These are phyloP conservation scores for Begonia peltatifolia DNA, from an alignment of 306 rosid species.

Conservation along the genomic window DNA sequence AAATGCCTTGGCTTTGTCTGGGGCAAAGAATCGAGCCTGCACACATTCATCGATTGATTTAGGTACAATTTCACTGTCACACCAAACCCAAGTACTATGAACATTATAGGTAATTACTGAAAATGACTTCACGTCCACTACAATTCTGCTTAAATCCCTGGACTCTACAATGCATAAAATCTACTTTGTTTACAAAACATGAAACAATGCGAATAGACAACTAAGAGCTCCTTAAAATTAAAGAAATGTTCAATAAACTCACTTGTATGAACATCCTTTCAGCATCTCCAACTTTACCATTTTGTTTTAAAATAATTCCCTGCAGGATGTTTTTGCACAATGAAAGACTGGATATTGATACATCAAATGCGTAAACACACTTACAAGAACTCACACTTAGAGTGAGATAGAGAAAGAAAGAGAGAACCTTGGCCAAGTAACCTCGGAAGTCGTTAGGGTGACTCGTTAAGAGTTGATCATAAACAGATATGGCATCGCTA, in stretches of 20 bases:
- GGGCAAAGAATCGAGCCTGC: conserved; percentile 91
- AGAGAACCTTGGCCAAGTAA: conserved; percentile 75
- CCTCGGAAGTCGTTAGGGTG: conserved; percentile 84
- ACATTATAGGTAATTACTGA: too few species aligned
- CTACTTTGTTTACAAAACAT: too few species aligned
- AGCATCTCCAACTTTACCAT: conserved; percentile 70
- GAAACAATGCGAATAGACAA: too few species aligned
- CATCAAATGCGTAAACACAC: neutral
- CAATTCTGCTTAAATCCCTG: too few species aligned
- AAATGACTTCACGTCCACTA: too few species aligned
- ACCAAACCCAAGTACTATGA: neutral
- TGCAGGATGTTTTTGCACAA: conserved; percentile 11
- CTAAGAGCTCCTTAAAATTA: neutral
- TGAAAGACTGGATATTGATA: neutral
- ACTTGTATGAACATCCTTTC: conserved; percentile 97
- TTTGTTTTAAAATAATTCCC: conserved; percentile 85
- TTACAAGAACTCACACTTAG: neutral
- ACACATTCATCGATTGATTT: conserved; percentile 4
- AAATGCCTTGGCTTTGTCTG: conserved; percentile 69
- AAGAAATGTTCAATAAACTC: conserved; percentile 21
- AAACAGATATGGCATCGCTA: conserved; percentile 80
- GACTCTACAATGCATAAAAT: too few species aligned
- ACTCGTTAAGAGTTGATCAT: conserved; percentile 60
- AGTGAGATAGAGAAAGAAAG: neutral
- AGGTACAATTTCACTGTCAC: neutral